phyloP scores from a whole-genome alignment of 179 eudicot genomes.

The Carnegiea gigantea region DNA sequence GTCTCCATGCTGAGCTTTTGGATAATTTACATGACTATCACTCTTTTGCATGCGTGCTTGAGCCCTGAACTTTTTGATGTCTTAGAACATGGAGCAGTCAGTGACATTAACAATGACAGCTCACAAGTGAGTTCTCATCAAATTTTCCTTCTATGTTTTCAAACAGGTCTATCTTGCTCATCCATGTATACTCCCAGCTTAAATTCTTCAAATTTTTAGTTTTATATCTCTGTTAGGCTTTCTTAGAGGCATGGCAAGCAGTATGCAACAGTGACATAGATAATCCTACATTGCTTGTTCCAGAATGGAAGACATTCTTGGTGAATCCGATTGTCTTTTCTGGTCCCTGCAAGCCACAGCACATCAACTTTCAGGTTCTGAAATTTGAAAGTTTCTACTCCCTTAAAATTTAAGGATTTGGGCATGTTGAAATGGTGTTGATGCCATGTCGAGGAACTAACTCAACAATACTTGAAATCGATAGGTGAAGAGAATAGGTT shows the following conservation, averaged over 20 bases:
- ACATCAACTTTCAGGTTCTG: constrained; percentile 43
- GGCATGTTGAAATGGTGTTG: not conserved
- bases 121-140: constrained; percentile 36
- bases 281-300: constrained; percentile 32
- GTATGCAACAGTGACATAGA: constrained; percentile 31
- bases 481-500: too few relatives aligned
- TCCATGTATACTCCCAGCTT: not conserved
- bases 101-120: constrained; percentile 35
- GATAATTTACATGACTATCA: constrained; percentile 23
- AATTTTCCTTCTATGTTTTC: too few relatives aligned
- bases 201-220: not conserved
- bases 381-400: not conserved
- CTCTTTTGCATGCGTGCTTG: constrained; percentile 19
- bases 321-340: constrained; percentile 42
- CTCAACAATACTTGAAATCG: too few relatives aligned
- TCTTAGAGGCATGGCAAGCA: constrained; percentile 48
- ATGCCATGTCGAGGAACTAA: too few relatives aligned
- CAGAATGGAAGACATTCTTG: constrained; percentile 39
- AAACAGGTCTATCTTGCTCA: too few relatives aligned
- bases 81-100: constrained; percentile 47
- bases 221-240: constrained; percentile 40
- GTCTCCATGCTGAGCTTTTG: constrained; percentile 24
- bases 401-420: too few relatives aligned
- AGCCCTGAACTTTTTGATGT: constrained; percentile 33
- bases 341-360: constrained; percentile 58